phyloP scores from a whole-genome alignment of 108 stramenopile species.

The Asterionellopsis glacialis region DNA sequence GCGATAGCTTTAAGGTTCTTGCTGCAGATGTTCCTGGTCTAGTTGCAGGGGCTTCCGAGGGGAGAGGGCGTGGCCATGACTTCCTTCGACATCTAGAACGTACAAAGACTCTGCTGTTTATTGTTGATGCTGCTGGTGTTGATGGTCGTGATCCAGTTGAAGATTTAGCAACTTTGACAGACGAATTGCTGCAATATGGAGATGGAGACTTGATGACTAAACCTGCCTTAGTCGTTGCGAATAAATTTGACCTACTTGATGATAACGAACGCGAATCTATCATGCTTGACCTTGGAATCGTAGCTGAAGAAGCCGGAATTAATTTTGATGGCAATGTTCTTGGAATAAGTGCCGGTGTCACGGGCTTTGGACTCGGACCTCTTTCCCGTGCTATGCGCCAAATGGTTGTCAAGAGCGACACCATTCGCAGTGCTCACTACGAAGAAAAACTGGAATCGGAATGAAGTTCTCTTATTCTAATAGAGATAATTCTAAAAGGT shows the following conservation, averaged over 20 bases:
- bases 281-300: slow-evolving; percentile 32
- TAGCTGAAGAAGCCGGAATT: slow-evolving; percentile 60
- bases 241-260: slow-evolving; percentile 78
- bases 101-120: slow-evolving; percentile 75
- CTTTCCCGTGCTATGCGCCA: slow-evolving; percentile 57
- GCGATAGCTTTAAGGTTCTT: slow-evolving; percentile 71
- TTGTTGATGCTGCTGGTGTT: slow-evolving; percentile 76
- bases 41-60: slow-evolving; percentile 91
- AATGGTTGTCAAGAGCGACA: slow-evolving; percentile 10
- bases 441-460: not conserved
- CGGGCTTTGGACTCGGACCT: slow-evolving; percentile 59
- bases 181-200: slow-evolving; percentile 70
- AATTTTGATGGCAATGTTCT: slow-evolving; percentile 49
- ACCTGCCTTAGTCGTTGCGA: slow-evolving; percentile 73
- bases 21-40: slow-evolving; percentile 97
- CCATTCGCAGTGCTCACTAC: not conserved
- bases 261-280: slow-evolving; percentile 43
- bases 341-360: slow-evolving; percentile 81
- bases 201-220: slow-evolving; percentile 61
- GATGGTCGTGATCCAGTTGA: slow-evolving; percentile 68
- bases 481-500: too few relatives aligned
- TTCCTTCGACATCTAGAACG: slow-evolving; percentile 94
- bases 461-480: too few relatives aligned
- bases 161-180: slow-evolving; percentile 58
- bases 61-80: slow-evolving; percentile 93